Evolutionary conservation across 257 asterid genomes (phyloP), one percentile per base, ranked within the genome.

Genomic region (Gynochthodes officinalis): DNA sequence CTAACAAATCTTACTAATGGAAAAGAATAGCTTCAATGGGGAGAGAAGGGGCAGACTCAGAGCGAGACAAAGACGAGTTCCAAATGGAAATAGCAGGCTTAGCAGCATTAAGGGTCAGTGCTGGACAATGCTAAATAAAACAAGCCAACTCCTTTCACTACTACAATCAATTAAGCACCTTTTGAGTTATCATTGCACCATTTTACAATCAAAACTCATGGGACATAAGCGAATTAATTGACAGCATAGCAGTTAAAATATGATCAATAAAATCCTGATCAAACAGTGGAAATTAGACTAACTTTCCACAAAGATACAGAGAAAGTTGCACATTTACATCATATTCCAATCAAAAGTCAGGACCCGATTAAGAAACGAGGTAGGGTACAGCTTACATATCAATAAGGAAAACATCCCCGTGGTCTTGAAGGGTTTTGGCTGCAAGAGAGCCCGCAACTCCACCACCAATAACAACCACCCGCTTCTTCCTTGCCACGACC

Each of bases 391-490:
- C 91, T 87, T 79, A 93, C 98, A 82, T 58, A 74, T 93, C 98
- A 78, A 93, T 84, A 58, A 93, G 92, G 73, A 57, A 72, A 77
- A 90, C 96, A 74, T 90, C 86, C 1, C 84, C 84, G 7, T 78
- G 75, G 66, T 82, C 76, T 65, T 89, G 85, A 78, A 93, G 97
- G 52, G 70, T 79, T 70, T 88, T 88, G 33, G 97, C 96, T 70
- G 87, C 61, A 32, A 84, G 52, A 33, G 94, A 80, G 62, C 98
- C 98, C 9, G 83, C 97, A 15, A 79, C 84, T 73, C 98, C 97
- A 65, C 98, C 98, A 55, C 96, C 98, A 66, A 93, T 84, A 40
- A 90, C 87, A 75, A 78, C 97, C 71, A 90, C 96, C 70, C 74
- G 78, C 82, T 86, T 88, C 84, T 76, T 88, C 68, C 10, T 19